Evolutionary conservation across 139 green algal species (phyloP), one percentile per base, ranked within the genome.

Genomic region (Desmodesmus armatus): DNA sequence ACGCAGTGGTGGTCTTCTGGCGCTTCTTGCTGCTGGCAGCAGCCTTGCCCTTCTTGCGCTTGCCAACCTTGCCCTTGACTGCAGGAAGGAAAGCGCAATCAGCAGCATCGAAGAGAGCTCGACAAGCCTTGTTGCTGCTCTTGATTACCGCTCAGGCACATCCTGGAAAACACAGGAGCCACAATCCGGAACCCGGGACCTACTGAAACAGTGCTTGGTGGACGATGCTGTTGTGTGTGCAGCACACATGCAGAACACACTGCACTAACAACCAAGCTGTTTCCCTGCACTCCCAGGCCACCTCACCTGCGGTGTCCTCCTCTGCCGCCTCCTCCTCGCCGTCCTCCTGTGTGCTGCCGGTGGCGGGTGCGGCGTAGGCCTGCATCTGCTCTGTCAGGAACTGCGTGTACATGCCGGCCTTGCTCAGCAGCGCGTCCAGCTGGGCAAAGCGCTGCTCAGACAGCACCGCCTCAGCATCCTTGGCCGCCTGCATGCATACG

Each of bases 311-410:
- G 60, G 47, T 72, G 63, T 21, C 69, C 75, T 76, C 51, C 31
- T 27, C 49, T 11, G 53, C 77, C 3, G 47, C 37, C 37, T 87
- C 66, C 33, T 88, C 49, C 9, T 65, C 67, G 31, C 41, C 21
- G 37, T 78, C 39, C 44, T 67, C 33, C 44, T 83, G 53, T n/a
- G 40, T 84, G 72, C 43, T 21, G 63, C 53, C 25, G 13, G 27
- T 67, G 43, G 58, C 53, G 60, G 40, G 21, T 76, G 31, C 31
- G 35, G 47, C 35, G 76, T 39, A 93, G 72, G 3, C 84, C 77
- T 39, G 84, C 86, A 98, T 93, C 87, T 98, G 93, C 88, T 98
- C 96, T 0, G 77, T 89, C 17, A 99, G 89, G 83, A 98, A 99
- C 85, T 94, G 78, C 9, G 91, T 96, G 90, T 98, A 99, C 85